Base-by-base conservation (phyloP, 1,139 yeast species). In the Scheffersomyces parashehatae region DNA sequence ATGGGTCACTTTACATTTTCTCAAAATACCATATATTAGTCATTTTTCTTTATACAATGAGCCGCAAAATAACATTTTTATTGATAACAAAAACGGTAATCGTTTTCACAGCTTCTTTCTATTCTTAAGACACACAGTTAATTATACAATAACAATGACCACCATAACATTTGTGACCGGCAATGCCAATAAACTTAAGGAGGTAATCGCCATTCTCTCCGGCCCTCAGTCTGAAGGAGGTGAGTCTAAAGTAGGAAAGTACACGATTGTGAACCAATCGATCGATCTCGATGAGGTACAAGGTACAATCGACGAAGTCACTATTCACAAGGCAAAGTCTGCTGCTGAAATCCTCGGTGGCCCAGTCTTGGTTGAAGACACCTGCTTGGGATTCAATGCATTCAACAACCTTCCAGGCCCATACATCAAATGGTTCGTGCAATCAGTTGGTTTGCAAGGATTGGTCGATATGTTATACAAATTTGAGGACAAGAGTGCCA, bases 351-450 rank as follows among this genome's bases (percentile, higher is more conserved):
- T 74, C 28, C 44, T 73, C 12, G 58, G 59, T 4, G 91, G 90
- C 0, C 95, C 98, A 0, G 97, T 89, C 0, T 73, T 95, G 43
- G 97, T 91, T 2, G 99, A 95, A 61, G 99, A 95, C 59, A 95
- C 99, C 0, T 91, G 96, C 42, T 77, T 95, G 39, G 89, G 86
- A 8, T 95, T 87, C 64, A 77, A 76, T 44, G 97, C 96, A 2
- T 76, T 86, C 61, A 83, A 87, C 41, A 73, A 77, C 49, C 77
- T 95, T 44, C 99, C 99, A 1, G 99, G 99, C 7, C 98, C 99
- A 1, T 75, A 79, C 54, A 79, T 82, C 64, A 91, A 91, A 65
- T 91, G 98, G 98, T 91, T 91, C 67, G 78, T 88, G 39, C 69
- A 82, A 47, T 68, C 81, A 12, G 64, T 90, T 50, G 96, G 96